These are phyloP conservation scores for Diutina mesorugosa DNA, from an alignment of 1,139 yeast species.

Conservation along the genomic window DNA sequence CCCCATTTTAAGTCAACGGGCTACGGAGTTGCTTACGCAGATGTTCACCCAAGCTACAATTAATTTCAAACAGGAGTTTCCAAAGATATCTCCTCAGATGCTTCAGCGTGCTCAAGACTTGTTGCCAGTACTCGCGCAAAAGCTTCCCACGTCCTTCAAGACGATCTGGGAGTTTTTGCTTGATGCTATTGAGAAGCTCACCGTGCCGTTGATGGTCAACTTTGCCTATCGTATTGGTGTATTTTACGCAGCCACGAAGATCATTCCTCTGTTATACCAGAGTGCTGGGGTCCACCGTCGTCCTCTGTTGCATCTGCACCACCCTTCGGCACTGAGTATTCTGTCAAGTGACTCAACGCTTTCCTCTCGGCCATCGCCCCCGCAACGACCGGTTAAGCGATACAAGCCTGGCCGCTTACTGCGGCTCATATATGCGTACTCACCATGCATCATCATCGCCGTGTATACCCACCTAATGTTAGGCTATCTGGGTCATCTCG, in stretches of 20 bases:
- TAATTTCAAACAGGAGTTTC: constrained; percentile 25
- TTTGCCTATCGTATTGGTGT: constrained; percentile 78
- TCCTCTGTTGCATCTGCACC: background rate
- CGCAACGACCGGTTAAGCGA: background rate
- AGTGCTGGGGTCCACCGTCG: constrained; percentile 17
- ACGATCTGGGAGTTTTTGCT: constrained; percentile 60
- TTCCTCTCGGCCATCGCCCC: background rate
- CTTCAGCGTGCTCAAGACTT: constrained; percentile 26
- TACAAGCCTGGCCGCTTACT: constrained; percentile 14
- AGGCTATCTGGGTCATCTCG: constrained; percentile 75
- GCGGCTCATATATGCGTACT: constrained; percentile 66
- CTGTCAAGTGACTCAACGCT: background rate
- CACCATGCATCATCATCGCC: constrained; percentile 88
- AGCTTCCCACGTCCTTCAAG: constrained; percentile 44
- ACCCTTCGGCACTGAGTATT: background rate
- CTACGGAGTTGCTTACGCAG: constrained; percentile 23
- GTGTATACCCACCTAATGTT: constrained; percentile 89
- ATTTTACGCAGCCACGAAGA: constrained; percentile 86
- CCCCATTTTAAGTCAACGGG: constrained; percentile 59
- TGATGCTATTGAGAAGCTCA: constrained; percentile 61
- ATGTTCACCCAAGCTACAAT: constrained; percentile 26
- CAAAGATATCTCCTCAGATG: constrained; percentile 27
- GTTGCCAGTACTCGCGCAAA: constrained; percentile 36
- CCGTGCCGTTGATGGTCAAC: constrained; percentile 71
- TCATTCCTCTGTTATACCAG: constrained; percentile 64